Evolutionary conservation across 768 basidiomycete genomes (phyloP).

Genomic region (Arthromyces matolae): DNA sequence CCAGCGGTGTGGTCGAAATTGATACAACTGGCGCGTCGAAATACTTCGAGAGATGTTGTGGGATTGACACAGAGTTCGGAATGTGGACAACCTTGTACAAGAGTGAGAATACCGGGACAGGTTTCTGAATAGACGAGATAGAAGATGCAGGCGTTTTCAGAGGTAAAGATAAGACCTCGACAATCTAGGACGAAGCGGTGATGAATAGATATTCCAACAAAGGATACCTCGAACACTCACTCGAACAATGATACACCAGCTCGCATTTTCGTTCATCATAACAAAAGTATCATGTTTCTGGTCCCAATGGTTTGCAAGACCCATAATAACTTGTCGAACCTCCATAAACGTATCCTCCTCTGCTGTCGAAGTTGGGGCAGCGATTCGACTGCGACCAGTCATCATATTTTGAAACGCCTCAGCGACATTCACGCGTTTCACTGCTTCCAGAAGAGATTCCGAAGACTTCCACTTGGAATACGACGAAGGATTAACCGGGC

Average conservation of each 20-base stretch:
- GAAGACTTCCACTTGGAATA: constrained; percentile 16
- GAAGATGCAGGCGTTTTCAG: too few relatives aligned
- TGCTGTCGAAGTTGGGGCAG: constrained; percentile 11
- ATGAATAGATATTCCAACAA: not conserved
- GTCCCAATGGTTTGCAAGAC: constrained; percentile 18
- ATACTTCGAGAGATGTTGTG: constrained; percentile 11
- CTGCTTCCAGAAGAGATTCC: constrained; percentile 15
- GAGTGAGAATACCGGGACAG: constrained; percentile 23
- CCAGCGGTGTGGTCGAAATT: constrained; percentile 22
- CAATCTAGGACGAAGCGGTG: constrained; percentile 17
- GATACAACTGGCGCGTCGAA: constrained; percentile 5
- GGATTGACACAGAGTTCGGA: constrained; percentile 14
- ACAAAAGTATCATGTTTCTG: constrained; percentile 16
- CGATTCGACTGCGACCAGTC: constrained; percentile 6
- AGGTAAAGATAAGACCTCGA: too few relatives aligned
- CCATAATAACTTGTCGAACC: constrained; percentile 23
- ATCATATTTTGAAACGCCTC: constrained; percentile 15
- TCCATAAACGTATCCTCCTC: constrained; percentile 29
- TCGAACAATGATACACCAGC: constrained; percentile 22
- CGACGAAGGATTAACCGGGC: constrained; percentile 7
- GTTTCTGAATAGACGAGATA: too few relatives aligned
- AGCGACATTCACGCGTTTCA: constrained; percentile 17
- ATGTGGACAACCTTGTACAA: constrained; percentile 23
- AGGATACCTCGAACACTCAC: constrained; percentile 13
- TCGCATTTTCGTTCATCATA: constrained; percentile 16